Conservation (phyloP, 2,329 filamentous ascomycete genomes). For the Colletotrichum sp. region DNA sequence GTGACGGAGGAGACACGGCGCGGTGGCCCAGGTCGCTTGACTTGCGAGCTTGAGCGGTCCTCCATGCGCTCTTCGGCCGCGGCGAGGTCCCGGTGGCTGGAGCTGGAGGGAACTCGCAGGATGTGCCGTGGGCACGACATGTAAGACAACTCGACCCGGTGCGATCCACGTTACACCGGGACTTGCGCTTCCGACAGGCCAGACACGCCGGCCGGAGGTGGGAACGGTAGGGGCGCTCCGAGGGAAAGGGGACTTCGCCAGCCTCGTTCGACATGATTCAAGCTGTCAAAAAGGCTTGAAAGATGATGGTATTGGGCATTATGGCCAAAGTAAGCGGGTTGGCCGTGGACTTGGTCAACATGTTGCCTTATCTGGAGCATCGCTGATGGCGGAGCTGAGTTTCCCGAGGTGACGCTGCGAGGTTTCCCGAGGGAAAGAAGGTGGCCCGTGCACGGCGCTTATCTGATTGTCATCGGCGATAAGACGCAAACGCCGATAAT, state of each 20-base stretch:
- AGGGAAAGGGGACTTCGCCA: not conserved
- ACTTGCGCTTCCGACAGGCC: constrained; percentile 65
- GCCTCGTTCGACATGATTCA: not conserved
- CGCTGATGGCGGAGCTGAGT: not conserved
- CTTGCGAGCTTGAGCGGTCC: not conserved
- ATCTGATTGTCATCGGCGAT: not conserved
- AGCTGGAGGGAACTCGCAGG: constrained; percentile 54
- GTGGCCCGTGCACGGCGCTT: not conserved
- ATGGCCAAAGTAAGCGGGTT: not conserved
- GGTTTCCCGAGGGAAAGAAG: not conserved
- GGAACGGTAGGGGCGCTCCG: constrained; percentile 61
- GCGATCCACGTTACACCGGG: constrained; percentile 63
- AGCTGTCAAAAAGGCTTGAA: rapidly evolving
- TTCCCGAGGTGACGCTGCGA: not conserved
- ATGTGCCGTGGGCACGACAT: constrained; percentile 62
- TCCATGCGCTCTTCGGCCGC: constrained; percentile 11
- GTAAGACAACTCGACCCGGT: constrained; percentile 58
- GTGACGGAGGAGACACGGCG: not conserved
- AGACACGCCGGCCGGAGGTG: constrained; percentile 66
- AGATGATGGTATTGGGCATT: not conserved
- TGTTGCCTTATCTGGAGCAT: not conserved
- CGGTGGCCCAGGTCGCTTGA: not conserved
- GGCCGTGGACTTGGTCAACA: not conserved
- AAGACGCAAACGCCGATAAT: rapidly evolving
- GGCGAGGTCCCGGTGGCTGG: not conserved